Conservation (phyloP, 768 basidiomycete species). For the Lentinula detonsa region DNA sequence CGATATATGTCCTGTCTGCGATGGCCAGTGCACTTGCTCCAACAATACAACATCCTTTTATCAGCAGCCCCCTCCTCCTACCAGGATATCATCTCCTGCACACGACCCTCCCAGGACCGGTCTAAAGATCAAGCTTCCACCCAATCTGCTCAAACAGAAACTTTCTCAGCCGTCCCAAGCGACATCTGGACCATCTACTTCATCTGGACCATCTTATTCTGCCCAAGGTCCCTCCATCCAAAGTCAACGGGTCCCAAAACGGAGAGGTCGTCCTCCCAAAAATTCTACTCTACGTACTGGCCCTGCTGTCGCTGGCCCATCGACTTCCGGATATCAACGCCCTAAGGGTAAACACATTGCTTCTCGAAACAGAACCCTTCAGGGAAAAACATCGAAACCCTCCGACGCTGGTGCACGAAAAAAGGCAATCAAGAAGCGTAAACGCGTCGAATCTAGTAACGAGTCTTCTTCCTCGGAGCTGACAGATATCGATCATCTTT, state of each 20-base stretch:
- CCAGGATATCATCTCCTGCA: slow-evolving; percentile 19
- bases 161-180: slow-evolving; percentile 16
- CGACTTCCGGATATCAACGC: slow-evolving; percentile 10
- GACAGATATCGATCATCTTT: slow-evolving; percentile 29
- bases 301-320: not conserved
- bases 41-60: slow-evolving; percentile 38
- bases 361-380: slow-evolving; percentile 19
- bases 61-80: slow-evolving; percentile 26
- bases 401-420: not conserved
- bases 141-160: slow-evolving; percentile 44
- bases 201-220: slow-evolving; percentile 9
- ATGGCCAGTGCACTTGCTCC: slow-evolving; percentile 80
- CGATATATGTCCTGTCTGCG: slow-evolving; percentile 89
- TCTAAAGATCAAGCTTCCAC: slow-evolving; percentile 74
- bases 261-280: slow-evolving; percentile 55
- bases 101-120: slow-evolving; percentile 27
- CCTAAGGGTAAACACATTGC: slow-evolving; percentile 9
- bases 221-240: slow-evolving; percentile 11
- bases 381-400: not conserved
- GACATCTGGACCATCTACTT: slow-evolving; percentile 14
- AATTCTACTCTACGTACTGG: slow-evolving; percentile 26
- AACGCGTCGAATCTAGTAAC: slow-evolving; percentile 22
- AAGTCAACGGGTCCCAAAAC: slow-evolving; percentile 28
- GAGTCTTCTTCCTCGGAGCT: slow-evolving; percentile 29
- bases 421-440: slow-evolving; percentile 24